Percentiles rank a stretch among this genome's conserved stretches.
Conservation (phyloP, 2,329 filamentous ascomycete species). For the Exophiala aquamarina region DNA sequence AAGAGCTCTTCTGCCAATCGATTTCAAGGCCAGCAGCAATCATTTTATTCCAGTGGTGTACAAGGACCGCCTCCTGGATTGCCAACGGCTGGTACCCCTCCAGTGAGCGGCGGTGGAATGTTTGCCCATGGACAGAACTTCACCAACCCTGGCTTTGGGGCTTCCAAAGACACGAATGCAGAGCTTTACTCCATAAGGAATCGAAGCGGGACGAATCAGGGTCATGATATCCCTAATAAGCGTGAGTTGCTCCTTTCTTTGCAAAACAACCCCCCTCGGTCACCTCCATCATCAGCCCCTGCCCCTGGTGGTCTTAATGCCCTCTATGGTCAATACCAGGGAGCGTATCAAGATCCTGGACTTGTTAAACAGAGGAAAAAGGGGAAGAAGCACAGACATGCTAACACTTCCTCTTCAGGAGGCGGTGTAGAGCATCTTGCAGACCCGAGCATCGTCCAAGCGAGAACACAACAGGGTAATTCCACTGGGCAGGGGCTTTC, state of each 20-base stretch:
- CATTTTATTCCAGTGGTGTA: conserved; percentile 81
- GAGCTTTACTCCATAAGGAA: conserved; percentile 72
- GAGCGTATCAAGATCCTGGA: conserved; percentile 85
- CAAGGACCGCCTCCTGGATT: conserved; percentile 92
- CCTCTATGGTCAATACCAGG: conserved; percentile 78
- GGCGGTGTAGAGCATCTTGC: conserved; percentile 99
- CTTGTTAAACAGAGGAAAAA: conserved; percentile 98
- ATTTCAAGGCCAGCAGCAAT: conserved; percentile 46
- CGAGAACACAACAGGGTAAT: conserved; percentile 89
- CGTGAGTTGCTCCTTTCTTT: conserved; percentile 98
- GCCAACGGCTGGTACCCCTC: conserved; percentile 92
- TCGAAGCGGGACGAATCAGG: conserved; percentile 63
- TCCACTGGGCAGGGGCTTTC: conserved; percentile 86
- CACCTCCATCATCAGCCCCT: conserved; percentile 73
- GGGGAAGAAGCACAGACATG: conserved; percentile 99
- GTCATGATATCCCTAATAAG: conserved; percentile 86
- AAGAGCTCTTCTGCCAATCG: conserved; percentile 32
- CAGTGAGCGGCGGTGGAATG: conserved; percentile 75
- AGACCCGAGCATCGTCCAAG: conserved; percentile 99
- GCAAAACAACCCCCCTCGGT: conserved; percentile 80
- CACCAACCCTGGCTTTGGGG: conserved; percentile 61
- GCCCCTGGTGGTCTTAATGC: conserved; percentile 86
- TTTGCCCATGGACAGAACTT: conserved; percentile 89
- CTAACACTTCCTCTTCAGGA: conserved; percentile 99
- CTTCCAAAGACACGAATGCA: conserved; percentile 70